A percentile compares a stretch with the other conserved stretches of the same genome.
Conservation (phyloP, 495 filamentous ascomycete species). For the Penicillium cosmopolitanum region DNA sequence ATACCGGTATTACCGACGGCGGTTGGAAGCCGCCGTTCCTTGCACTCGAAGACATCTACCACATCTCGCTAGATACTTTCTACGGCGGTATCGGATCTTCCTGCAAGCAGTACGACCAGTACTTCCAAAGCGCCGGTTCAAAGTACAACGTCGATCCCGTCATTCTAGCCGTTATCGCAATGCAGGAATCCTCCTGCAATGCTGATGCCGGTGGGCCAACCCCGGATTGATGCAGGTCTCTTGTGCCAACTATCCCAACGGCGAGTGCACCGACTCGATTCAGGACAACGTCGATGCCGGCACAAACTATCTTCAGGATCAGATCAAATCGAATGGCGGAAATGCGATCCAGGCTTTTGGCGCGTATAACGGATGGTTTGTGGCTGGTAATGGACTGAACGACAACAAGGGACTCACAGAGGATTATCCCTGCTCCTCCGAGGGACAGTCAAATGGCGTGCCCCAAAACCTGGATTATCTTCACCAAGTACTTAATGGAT, state of each 20-base stretch:
- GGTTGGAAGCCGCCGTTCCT: conserved; percentile 40
- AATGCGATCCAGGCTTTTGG: conserved; percentile 39
- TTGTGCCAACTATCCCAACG: conserved; percentile 40
- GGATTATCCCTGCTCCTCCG: conserved; percentile 35
- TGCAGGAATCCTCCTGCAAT: conserved; percentile 43
- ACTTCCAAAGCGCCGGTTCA: conserved; percentile 35
- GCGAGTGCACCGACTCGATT: conserved; percentile 33
- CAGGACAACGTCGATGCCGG: conserved; percentile 41
- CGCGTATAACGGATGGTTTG: conserved; percentile 41
- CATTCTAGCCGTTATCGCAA: conserved; percentile 39
- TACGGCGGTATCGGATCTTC: conserved; percentile 28
- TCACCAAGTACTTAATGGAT: conserved; percentile 37
- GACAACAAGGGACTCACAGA: conserved; percentile 31
- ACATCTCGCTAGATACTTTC: conserved; percentile 30
- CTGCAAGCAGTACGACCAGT: conserved; percentile 36
- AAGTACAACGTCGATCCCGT: conserved; percentile 36
- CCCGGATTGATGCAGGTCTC: conserved; percentile 41
- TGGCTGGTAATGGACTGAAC: conserved; percentile 24
- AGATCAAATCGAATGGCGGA: conserved; percentile 24
- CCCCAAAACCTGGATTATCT: conserved; percentile 39
- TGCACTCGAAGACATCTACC: conserved; percentile 30
- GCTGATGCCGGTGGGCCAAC: conserved; percentile 36
- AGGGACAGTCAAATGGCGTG: conserved; percentile 32
- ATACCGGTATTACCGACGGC: conserved; percentile 31
- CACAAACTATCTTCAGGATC: conserved; percentile 30